phyloP scores from a whole-genome alignment of 805 yeast species.

The Hanseniaspora hatyaiensis region DNA sequence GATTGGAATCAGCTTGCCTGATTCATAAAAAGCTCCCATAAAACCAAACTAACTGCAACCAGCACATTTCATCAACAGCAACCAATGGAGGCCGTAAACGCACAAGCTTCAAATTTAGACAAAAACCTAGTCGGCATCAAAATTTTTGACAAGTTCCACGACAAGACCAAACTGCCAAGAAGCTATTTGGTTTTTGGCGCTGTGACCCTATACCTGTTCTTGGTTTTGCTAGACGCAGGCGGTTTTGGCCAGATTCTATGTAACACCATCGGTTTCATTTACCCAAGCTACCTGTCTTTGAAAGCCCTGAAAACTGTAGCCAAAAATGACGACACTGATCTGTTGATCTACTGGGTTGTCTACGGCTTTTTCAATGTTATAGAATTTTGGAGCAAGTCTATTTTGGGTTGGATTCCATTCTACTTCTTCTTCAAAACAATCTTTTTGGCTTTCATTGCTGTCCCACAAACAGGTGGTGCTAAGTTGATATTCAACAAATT shows the following conservation, averaged over 20 bases:
- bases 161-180: constrained; percentile 52
- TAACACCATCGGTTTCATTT: constrained; percentile 78
- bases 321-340: constrained; percentile 69
- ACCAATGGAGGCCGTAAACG: constrained; percentile 7
- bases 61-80: not conserved
- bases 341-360: constrained; percentile 97
- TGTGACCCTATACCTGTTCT: constrained; percentile 53
- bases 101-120: constrained; percentile 2
- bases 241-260: constrained; percentile 91
- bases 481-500: constrained; percentile 49
- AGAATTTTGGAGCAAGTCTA: constrained; percentile 92
- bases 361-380: constrained; percentile 80
- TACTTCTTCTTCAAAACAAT: constrained; percentile 89
- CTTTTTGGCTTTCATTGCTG: constrained; percentile 73
- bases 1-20: too few relatives aligned
- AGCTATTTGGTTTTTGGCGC: constrained; percentile 68
- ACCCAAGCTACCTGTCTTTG: constrained; percentile 84
- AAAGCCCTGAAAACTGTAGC: constrained; percentile 65
- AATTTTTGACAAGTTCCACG: constrained; percentile 34
- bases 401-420: constrained; percentile 91
- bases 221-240: constrained; percentile 81
- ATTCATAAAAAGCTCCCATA: not conserved
- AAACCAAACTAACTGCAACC: not conserved
- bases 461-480: constrained; percentile 86
- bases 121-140: constrained; percentile 26